Conservation (phyloP, 257 asterid species). For the Lithospermum erythrorhizon region DNA sequence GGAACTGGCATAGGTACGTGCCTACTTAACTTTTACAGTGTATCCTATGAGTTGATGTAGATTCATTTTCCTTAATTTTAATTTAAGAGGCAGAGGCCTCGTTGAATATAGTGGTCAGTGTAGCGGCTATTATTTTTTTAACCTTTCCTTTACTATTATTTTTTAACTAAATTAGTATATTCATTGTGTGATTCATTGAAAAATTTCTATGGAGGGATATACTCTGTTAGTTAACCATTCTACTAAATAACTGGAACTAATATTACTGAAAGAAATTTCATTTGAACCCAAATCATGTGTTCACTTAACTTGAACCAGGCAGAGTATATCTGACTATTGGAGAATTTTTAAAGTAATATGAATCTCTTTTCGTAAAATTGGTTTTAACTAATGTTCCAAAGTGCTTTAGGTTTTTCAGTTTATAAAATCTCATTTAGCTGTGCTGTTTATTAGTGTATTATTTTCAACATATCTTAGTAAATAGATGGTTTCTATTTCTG, state of each 20-base stretch:
- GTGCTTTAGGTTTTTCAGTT: neutral
- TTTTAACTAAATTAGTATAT: neutral
- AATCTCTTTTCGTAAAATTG: neutral
- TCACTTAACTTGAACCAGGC: neutral
- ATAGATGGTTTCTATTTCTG: constrained; percentile 8
- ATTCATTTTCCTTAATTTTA: neutral
- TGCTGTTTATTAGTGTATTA: neutral
- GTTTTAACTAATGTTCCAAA: neutral
- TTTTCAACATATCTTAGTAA: neutral
- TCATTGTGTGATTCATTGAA: neutral
- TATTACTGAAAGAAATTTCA: neutral
- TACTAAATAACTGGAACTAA: neutral
- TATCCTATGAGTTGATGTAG: constrained; percentile 6
- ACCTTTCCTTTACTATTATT: neutral
- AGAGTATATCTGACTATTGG: neutral
- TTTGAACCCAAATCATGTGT: constrained; percentile 1
- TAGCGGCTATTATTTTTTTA: neutral
- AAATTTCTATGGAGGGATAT: neutral
- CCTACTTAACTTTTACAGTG: constrained; percentile 12
- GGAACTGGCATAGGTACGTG: constrained; percentile 86
- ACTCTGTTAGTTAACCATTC: neutral
- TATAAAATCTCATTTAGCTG: neutral
- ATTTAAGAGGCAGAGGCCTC: neutral
- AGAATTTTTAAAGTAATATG: neutral
- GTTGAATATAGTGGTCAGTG: neutral